A percentile compares a stretch with the other conserved stretches of the same genome.
Conservation (phyloP, 75 land plant genomes). For the Pinus tabuliformis region DNA sequence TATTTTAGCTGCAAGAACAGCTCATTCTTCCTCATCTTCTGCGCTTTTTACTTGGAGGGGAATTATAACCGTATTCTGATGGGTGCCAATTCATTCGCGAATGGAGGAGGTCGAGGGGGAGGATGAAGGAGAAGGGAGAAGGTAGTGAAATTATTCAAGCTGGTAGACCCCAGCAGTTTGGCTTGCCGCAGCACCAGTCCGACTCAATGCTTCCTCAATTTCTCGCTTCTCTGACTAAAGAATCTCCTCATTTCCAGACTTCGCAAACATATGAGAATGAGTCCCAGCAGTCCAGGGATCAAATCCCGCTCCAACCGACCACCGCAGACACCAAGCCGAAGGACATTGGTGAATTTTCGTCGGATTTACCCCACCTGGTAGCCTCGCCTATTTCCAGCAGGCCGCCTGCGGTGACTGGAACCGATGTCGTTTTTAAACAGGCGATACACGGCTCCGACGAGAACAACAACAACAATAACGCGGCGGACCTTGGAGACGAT, state of each 20-base stretch:
- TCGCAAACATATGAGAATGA: neutral
- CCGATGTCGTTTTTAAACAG: conserved; percentile 21
- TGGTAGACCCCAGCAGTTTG: neutral
- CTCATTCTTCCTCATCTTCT: neutral
- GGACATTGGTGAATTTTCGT: too few species aligned
- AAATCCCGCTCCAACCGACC: neutral
- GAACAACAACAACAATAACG: conserved; percentile 19
- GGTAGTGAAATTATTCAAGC: too few species aligned
- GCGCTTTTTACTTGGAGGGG: too few species aligned
- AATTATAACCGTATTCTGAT: conserved; percentile 5
- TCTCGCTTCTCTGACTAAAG: neutral
- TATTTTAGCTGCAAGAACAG: conserved; percentile 4
- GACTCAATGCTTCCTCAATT: neutral
- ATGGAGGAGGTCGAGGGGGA: neutral
- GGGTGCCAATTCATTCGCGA: neutral
- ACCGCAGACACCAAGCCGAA: too few species aligned
- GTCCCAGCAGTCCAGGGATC: conserved; percentile 16
- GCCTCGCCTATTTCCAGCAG: conserved; percentile 48
- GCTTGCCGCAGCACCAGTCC: neutral
- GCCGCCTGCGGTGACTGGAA: conserved; percentile 16
- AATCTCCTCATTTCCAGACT: neutral
- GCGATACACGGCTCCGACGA: conserved; percentile 19
- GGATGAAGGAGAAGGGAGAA: neutral
- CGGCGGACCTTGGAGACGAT: conserved; percentile 32
- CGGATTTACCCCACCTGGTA: conserved; percentile 11